Conservation (phyloP, 2,329 filamentous ascomycete genomes). For the Neopestalotiopsis rosae region DNA sequence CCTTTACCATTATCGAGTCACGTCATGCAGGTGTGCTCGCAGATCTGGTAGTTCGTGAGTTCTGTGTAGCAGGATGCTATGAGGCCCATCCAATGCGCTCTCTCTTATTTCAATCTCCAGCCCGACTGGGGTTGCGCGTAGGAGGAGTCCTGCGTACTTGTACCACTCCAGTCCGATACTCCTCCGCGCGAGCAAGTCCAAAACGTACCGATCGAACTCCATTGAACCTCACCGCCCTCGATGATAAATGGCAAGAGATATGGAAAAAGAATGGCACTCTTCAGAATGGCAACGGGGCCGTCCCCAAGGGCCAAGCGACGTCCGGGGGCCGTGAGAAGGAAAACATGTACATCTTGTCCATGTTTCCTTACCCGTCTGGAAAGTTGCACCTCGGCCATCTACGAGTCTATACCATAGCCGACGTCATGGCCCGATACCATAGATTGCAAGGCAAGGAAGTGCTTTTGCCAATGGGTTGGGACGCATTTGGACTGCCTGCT, state of each 20-base stretch:
- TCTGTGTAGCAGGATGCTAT: not conserved
- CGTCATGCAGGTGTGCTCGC: not conserved
- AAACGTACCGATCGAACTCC: conserved; percentile 20
- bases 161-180: not conserved
- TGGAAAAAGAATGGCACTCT: conserved; percentile 41
- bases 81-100: conserved; percentile 17
- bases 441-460: conserved; percentile 77
- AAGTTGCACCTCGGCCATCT: conserved; percentile 86
- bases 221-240: conserved; percentile 53
- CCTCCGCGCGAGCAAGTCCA: not conserved
- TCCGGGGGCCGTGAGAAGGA: conserved; percentile 30
- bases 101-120: conserved; percentile 13
- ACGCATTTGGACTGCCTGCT: conserved; percentile 88
- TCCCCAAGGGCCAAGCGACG: conserved; percentile 9
- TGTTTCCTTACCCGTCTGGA: conserved; percentile 94
- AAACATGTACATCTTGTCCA: conserved; percentile 77
- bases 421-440: conserved; percentile 80
- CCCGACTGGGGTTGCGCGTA: conserved; percentile 10
- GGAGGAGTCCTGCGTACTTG: conserved; percentile 9
- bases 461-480: conserved; percentile 92
- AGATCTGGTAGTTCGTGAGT: not conserved
- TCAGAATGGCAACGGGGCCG: not conserved
- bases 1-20: not conserved
- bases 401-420: conserved; percentile 88
- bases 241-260: conserved; percentile 56